These are phyloP conservation scores for Pelargonium nanum DNA, from an alignment of 345 rosid genomes.

Conservation along the genomic window DNA sequence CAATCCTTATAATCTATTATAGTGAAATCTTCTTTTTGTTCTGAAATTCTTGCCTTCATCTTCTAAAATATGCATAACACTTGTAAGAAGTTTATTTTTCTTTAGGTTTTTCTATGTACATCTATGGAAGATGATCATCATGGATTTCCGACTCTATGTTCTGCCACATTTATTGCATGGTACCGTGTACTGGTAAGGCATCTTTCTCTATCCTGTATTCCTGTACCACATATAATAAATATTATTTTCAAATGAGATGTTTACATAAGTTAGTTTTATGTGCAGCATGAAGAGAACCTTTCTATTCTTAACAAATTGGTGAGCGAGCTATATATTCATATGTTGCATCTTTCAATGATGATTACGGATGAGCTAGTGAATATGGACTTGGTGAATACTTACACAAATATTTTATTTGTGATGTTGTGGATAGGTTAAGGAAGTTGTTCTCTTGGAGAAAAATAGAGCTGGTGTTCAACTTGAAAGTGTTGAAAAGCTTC, in stretches of 20 bases:
- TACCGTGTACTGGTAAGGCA: conserved; percentile 60
- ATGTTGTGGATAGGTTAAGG: conserved; percentile 36
- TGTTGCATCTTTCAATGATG: conserved; percentile 1
- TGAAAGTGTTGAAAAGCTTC: conserved; percentile 35
- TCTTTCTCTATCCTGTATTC: not conserved
- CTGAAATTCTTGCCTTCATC: not conserved
- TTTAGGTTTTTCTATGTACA: conserved; percentile 35
- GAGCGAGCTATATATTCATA: conserved; percentile 15
- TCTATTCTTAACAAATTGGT: conserved; percentile 47
- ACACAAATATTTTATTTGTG: not conserved
- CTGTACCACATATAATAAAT: not conserved
- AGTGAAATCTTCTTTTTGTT: not conserved
- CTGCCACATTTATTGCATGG: conserved; percentile 69
- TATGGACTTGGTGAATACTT: not conserved
- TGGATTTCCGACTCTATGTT: conserved; percentile 44
- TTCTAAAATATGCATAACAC: not conserved
- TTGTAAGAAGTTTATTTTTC: conserved; percentile 2
- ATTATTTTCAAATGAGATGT: conserved; percentile 4
- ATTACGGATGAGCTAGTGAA: conserved; percentile 4
- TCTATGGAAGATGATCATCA: conserved; percentile 32
- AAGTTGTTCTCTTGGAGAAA: conserved; percentile 33
- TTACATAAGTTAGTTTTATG: conserved; percentile 14
- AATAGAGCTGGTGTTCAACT: conserved; percentile 23
- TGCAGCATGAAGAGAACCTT: conserved; percentile 80
- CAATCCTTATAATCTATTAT: no score